These are phyloP conservation scores for Pulicaria dysenterica DNA, from an alignment of 129 eudicot species.

Conservation along the genomic window DNA sequence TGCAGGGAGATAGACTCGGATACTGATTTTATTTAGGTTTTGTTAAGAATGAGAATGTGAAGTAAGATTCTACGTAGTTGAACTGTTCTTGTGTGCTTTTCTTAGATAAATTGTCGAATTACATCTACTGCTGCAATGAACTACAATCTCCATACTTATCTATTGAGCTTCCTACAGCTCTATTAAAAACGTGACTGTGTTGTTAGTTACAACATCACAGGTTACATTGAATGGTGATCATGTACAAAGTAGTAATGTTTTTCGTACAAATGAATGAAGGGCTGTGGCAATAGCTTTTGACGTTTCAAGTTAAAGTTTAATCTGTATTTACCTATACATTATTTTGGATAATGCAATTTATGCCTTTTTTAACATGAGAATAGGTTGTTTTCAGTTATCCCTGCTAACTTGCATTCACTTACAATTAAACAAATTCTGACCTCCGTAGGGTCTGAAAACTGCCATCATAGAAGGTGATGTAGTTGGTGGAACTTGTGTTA, in stretches of 20 bases:
- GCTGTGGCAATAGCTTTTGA: neutral
- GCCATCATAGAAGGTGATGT: slow-evolving; percentile 99
- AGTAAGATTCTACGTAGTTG: neutral
- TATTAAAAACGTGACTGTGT: neutral
- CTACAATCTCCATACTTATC: no score
- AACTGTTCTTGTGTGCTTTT: neutral
- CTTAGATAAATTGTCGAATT: neutral
- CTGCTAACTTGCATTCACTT: slow-evolving; percentile 7
- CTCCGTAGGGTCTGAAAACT: slow-evolving; percentile 88
- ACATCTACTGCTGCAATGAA: neutral
- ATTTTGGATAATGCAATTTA: slow-evolving; percentile 5
- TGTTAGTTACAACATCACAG: neutral
- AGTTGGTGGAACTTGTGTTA: slow-evolving; percentile 97
- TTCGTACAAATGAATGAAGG: neutral
- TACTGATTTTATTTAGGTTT: neutral
- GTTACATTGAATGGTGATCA: neutral
- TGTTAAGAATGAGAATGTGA: neutral
- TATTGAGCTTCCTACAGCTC: slow-evolving; percentile 6
- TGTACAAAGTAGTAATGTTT: neutral
- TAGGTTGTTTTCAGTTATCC: neutral
- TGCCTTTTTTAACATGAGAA: neutral
- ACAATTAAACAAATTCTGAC: neutral
- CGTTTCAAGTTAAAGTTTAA: neutral
- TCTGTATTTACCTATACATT: neutral
- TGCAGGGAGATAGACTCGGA: neutral